Base-by-base conservation (phyloP, 805 yeast species). In the Teunomyces panamensis region DNA sequence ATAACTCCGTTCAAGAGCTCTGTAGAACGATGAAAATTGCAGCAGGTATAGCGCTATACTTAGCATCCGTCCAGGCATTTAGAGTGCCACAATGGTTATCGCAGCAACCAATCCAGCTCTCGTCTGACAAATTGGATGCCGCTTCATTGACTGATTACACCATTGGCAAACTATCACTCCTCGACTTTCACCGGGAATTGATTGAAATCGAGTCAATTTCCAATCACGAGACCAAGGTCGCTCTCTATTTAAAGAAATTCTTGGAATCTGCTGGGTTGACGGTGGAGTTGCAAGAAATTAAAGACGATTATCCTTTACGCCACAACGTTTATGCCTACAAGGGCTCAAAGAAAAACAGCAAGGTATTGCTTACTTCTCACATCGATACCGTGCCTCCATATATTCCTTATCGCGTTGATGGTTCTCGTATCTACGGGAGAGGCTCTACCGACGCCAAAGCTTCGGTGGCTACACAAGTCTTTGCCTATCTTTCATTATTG, bases 401-500 rank as follows among this genome's bases (percentile, higher is more conserved):
- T 55, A 60, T 83, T 44, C 77, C 76, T 2, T 84, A 84, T 60
- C 55, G 56, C 2, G 62, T 74, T 9, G 67, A 73, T 9, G 83
- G 79, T 2, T 69, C 75, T 41, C 61, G 62, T 26, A 80, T 85
- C 13, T 76, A 73, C 57, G 90, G 90, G 17, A 70, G 91, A 46
- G 91, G 91, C 2, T 61, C 85, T 1, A 72, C 77, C 47, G 91
- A 85, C 57, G 90, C 87, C n/a, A 85, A 85, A 58, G 87, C 75
- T 0, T 80, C 87, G 8, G 82, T 85, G 13, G 85, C 87, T 0
- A 62, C 86, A 0, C 88, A 83, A 56, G 67, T 83, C 5, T 65
- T 73, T 27, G 80, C 89, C 0, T 73, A 76, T 27, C 60, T 75
- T n/a, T 77, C 79, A 35, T 57, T 85, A 32, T 49, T 74, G 4